Percentiles rank a stretch among this genome's conserved stretches.
Evolutionary conservation across 345 rosid genomes (phyloP).

Genomic region (Salix dunnii): DNA sequence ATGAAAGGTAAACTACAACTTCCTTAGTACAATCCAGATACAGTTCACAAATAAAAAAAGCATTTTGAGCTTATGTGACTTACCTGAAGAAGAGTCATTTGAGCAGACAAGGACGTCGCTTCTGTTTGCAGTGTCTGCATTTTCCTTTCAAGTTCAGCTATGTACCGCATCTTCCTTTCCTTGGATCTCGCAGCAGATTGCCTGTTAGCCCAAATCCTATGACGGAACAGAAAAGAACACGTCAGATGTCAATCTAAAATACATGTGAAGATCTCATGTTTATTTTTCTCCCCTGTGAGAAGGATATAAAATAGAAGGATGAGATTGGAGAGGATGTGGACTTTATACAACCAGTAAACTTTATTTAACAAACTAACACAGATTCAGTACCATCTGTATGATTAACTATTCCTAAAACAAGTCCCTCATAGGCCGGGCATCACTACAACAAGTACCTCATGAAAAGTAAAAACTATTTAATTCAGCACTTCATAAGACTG

Average conservation of each 20-base stretch:
- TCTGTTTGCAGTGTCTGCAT: slow-evolving; percentile 86
- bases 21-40: not conserved
- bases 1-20: slow-evolving; percentile 1
- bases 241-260: not conserved
- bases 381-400: not conserved
- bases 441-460: not conserved
- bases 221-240: not conserved
- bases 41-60: not conserved
- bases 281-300: not conserved
- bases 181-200: slow-evolving; percentile 97
- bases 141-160: slow-evolving; percentile 88
- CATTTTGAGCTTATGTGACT: slow-evolving; percentile 6
- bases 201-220: slow-evolving; percentile 95
- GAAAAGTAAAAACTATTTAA: not conserved
- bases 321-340: not conserved
- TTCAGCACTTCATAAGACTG: not conserved
- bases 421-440: not conserved
- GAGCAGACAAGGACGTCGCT: slow-evolving; percentile 89
- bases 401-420: not conserved
- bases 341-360: not conserved
- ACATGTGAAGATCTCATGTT: not conserved
- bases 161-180: slow-evolving; percentile 93
- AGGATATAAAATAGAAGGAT: not conserved
- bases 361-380: not conserved
- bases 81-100: slow-evolving; percentile 82